Conservation (phyloP, 176 grass and related monocot species). For the Stipa capillata region DNA sequence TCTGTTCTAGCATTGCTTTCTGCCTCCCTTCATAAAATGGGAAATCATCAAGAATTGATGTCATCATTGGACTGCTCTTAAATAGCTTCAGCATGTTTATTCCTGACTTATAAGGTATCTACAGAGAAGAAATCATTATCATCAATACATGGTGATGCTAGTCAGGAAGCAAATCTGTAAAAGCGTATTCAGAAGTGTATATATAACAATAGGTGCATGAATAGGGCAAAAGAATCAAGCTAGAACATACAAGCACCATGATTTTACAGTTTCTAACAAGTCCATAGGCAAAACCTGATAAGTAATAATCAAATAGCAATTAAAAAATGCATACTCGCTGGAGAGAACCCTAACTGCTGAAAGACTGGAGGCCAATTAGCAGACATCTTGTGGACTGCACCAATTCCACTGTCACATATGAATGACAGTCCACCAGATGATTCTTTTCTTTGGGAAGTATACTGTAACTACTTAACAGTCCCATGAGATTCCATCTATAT, state of each 20-base stretch:
- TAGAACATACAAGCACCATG: background rate
- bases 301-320: background rate
- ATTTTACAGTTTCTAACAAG: background rate
- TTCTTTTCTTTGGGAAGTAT: background rate
- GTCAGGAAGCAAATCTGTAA: background rate
- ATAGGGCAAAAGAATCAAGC: background rate
- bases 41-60: slow-evolving; percentile 73
- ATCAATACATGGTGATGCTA: background rate
- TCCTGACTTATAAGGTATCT: slow-evolving; percentile 55
- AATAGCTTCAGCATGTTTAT: slow-evolving; percentile 70
- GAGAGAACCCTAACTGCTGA: background rate
- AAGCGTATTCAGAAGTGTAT: background rate
- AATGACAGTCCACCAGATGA: background rate
- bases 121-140: background rate
- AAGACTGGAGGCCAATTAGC: background rate
- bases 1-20: slow-evolving; percentile 64
- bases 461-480: background rate
- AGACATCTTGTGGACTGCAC: background rate
- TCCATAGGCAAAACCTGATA: background rate
- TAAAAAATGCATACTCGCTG: background rate
- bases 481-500: background rate
- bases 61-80: slow-evolving; percentile 36
- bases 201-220: background rate
- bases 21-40: slow-evolving; percentile 61
- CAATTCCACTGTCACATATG: background rate